Evolutionary conservation across 2,329 filamentous ascomycete genomes (phyloP), one percentile per base, ranked within the genome.

Genomic region (Emydomyces testavorans): DNA sequence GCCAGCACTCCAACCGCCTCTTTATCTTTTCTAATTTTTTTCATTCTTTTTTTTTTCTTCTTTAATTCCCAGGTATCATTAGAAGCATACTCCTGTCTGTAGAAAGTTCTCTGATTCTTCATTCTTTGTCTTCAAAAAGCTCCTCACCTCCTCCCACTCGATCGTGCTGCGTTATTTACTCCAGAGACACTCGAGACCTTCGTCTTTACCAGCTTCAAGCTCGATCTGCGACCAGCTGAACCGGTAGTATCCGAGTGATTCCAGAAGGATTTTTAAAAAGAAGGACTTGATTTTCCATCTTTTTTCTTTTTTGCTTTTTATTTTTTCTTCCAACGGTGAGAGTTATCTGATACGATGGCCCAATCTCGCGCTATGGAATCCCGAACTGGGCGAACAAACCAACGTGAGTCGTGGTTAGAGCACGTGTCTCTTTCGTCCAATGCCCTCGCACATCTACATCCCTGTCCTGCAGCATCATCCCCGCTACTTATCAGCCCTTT

Each of bases 341-440:
- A 35, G 39, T 42, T 21, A 32, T 24, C 28, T 37, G 40, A 46
- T 36, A 58, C 59, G 62, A 67, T 68, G 62, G 65, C 67, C 4
- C 67, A 66, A 51, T 60, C 59, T 51, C 65, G 65, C 46, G 64
- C 65, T 43, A 72, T 71, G 67, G 68, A 70, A 56, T 65, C 70
- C 55, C 69, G 70, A 24, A 66, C 63, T 50, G 70, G 70, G 45
- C 63, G 67, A 52, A 68, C 65, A 58, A 73, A 73, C 58, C 70
- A 73, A 63, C 68, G 70, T 72, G 58, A 65, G 70, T 70, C 41
- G 42, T 50, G 42, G 50, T 52, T 52, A 49, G 48, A 46, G 55
- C 59, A 61, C 53, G 57, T 59, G 55, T 54, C 41, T 36, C 47
- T 32, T 46, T 53, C 36, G 36, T 35, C 34, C 18, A 35, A 47